A percentile compares a stretch with the other conserved stretches of the same genome.
These are phyloP conservation scores for Hypoxylon sp. DNA, from an alignment of 2,329 filamentous ascomycete genomes.

Conservation along the genomic window DNA sequence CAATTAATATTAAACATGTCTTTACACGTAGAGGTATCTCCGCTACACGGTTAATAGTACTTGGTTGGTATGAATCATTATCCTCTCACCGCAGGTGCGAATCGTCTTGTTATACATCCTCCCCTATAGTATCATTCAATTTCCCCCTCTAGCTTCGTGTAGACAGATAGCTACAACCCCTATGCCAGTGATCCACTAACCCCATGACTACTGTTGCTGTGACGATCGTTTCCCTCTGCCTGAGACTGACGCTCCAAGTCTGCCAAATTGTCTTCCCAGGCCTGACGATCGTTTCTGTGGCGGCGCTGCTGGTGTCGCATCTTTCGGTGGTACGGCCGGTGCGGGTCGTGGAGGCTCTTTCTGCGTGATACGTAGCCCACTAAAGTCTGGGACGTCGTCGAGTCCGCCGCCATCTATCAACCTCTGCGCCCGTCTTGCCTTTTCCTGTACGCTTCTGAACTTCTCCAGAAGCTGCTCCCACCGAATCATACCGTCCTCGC, in stretches of 20 bases:
- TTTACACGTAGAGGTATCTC: constrained; percentile 33
- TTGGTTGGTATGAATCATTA: constrained; percentile 21
- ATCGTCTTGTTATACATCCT: neutral
- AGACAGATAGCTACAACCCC: neutral
- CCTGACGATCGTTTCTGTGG: constrained; percentile 68
- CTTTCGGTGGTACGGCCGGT: constrained; percentile 59
- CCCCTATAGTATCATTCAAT: constrained; percentile 2
- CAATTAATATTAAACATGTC: constrained; percentile 31
- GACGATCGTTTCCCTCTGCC: constrained; percentile 68
- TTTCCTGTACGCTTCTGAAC: constrained; percentile 90
- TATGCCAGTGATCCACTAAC: neutral
- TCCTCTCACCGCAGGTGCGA: constrained; percentile 13
- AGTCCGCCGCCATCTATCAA: constrained; percentile 60
- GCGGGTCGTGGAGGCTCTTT: constrained; percentile 50
- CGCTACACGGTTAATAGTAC: constrained; percentile 22
- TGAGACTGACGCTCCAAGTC: constrained; percentile 75
- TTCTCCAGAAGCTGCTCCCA: constrained; percentile 96
- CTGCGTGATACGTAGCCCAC: constrained; percentile 54
- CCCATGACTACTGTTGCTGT: constrained; percentile 43
- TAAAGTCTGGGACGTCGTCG: constrained; percentile 58
- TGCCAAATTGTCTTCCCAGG: constrained; percentile 73
- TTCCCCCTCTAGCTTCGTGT: neutral
- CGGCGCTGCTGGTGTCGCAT: constrained; percentile 53
- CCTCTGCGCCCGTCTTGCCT: constrained; percentile 75
- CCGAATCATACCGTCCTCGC: constrained; percentile 84